These are phyloP conservation scores for Aurinia saxatilis DNA, from an alignment of 345 rosid genomes.

Conservation along the genomic window DNA sequence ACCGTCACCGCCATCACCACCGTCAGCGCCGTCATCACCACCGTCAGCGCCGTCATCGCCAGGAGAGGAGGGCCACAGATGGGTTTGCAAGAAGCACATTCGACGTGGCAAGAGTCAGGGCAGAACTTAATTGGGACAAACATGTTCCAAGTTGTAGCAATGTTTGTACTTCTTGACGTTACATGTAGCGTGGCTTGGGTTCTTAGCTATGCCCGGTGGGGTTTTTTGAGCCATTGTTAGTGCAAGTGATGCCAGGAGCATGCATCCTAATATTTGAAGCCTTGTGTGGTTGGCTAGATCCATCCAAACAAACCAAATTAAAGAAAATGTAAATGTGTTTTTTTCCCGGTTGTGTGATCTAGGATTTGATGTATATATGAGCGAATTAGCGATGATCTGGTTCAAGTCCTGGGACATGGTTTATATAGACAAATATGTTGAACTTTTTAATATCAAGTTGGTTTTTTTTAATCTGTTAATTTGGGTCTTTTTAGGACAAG, in stretches of 20 bases:
- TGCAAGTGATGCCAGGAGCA: constrained; percentile 32
- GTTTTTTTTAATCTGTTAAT: not conserved
- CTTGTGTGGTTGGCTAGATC: constrained; percentile 24
- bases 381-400: not conserved
- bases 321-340: not conserved
- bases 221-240: constrained; percentile 26
- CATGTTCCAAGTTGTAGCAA: constrained; percentile 40
- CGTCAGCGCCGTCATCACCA: too few species aligned
- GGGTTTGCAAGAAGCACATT: constrained; percentile 51
- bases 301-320: constrained; percentile 16
- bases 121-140: constrained; percentile 55
- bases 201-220: constrained; percentile 51
- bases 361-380: not conserved
- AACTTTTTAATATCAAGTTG: not conserved
- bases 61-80: constrained; percentile 30
- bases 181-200: constrained; percentile 45
- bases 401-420: not conserved
- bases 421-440: constrained; percentile 16
- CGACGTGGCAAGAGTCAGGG: constrained; percentile 42
- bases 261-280: constrained; percentile 14
- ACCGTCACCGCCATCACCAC: too few species aligned
- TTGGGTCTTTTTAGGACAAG: too few species aligned
- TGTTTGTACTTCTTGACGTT: constrained; percentile 36
- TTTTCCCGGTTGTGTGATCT: not conserved
- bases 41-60: not conserved